A percentile compares a stretch with the other conserved stretches of the same genome.
Conservation (phyloP, 176 grass and related monocot genomes). For the Pontederia paniculata region DNA sequence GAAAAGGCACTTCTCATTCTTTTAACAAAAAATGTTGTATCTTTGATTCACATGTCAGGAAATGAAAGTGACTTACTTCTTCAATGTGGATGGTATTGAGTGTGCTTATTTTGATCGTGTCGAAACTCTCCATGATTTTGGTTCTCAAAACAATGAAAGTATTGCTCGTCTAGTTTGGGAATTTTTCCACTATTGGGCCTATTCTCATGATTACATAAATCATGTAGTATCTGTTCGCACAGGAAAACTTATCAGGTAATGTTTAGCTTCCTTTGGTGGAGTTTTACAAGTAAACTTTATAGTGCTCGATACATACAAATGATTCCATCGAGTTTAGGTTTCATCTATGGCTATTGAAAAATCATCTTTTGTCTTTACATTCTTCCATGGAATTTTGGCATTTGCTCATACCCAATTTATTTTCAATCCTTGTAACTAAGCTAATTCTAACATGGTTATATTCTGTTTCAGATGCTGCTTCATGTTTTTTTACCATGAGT, state of each 20-base stretch:
- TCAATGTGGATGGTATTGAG: slow-evolving; percentile 24
- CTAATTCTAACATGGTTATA: too few relatives aligned
- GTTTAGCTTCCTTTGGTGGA: not conserved
- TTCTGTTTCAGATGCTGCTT: too few relatives aligned
- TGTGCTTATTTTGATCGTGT: slow-evolving; percentile 36
- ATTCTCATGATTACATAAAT: slow-evolving; percentile 39
- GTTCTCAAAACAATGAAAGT: slow-evolving; percentile 39
- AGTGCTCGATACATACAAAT: not conserved
- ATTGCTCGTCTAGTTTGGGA: slow-evolving; percentile 40
- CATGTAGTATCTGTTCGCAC: slow-evolving; percentile 40
- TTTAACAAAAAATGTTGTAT: not conserved
- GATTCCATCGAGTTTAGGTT: not conserved
- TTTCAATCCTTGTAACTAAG: too few relatives aligned
- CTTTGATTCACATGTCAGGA: slow-evolving; percentile 7
- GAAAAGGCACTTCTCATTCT: not conserved
- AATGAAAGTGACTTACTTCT: slow-evolving; percentile 40
- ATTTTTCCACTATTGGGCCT: slow-evolving; percentile 63
- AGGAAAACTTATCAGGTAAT: slow-evolving; percentile 38
- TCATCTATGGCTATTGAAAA: too few relatives aligned
- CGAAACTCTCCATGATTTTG: slow-evolving; percentile 17
- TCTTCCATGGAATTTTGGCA: too few relatives aligned
- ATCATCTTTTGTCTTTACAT: too few relatives aligned
- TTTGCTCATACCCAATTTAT: too few relatives aligned
- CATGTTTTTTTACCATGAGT: not conserved
- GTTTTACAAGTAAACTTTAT: not conserved